A percentile compares a stretch with the other conserved stretches of the same genome.
These are phyloP conservation scores for Nissolia schottii DNA, from an alignment of 306 rosid species.

Conservation along the genomic window DNA sequence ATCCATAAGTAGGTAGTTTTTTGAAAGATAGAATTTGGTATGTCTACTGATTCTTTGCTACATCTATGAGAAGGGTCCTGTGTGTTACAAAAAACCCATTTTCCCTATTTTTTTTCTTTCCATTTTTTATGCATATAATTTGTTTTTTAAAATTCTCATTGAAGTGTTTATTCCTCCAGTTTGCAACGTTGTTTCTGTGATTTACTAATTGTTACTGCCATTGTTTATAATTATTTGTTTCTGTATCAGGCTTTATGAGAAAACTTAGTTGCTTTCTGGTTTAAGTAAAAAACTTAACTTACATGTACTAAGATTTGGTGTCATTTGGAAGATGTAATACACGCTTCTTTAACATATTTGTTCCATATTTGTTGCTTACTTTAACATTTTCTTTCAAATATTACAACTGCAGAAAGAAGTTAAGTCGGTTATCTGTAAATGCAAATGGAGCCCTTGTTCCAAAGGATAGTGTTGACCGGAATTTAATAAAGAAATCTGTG, in stretches of 20 bases:
- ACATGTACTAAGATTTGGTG: conserved; percentile 2
- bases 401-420: conserved; percentile 67
- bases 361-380: background rate
- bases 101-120: background rate
- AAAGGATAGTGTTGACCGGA: conserved; percentile 62
- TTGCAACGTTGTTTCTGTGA: background rate
- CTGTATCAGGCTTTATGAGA: no score
- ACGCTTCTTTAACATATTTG: conserved; percentile 9
- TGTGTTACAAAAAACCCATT: background rate
- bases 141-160: background rate
- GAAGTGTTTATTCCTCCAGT: background rate
- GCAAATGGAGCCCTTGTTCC: conserved; percentile 75
- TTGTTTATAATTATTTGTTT: no score
- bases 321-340: background rate
- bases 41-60: background rate
- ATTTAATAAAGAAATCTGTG: conserved; percentile 61
- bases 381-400: conserved; percentile 3
- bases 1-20: background rate
- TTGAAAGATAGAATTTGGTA: background rate
- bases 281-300: background rate
- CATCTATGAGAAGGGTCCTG: background rate
- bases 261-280: no score
- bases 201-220: no score
- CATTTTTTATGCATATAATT: background rate
- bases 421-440: conserved; percentile 70